Base-by-base conservation (phyloP, 2,329 filamentous ascomycete genomes). In the Curvularia eragrostidis region DNA sequence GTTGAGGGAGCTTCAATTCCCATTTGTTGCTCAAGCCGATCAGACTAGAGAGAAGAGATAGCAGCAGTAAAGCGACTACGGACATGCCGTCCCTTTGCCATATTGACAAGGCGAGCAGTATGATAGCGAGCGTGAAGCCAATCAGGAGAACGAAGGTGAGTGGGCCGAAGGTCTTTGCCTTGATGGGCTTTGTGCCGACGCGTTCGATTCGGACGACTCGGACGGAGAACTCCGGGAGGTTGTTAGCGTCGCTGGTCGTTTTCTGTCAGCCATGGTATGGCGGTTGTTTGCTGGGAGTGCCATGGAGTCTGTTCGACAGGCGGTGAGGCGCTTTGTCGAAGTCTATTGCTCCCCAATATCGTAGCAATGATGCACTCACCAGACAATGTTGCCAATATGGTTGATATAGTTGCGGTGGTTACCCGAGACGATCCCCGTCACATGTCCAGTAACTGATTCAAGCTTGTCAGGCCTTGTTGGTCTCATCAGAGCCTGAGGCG, bases 11-110 rank as follows among this genome's bases (percentile, higher is more conserved):
- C 34, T 73, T 65, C 5, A 84, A 72, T 3, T 61, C 74, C 82
- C 82, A 84, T 50, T 82, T 82, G 62, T 83, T 83, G 48, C 77
- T 79, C 26, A 79, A 60, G 7, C 82, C 82, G 32, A 83, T 80
- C 7, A 84, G 68, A 2, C 78, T 82, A 7, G 82, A 82, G 15
- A 85, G 75, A 5, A 80, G 65, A 3, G 82, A 83, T 5, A 85
- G 74, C 0, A 80, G 72, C 30, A 81, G 62, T 2, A 79, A 81
- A 2, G 82, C 80, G 9, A 84, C 58, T 19, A 84, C 67, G 3
- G 82, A 83, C 77, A 83, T 82, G 58, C 82, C 82, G 63, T 84
- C 82, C 2, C 77, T 65, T 30, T 76, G 75, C 39, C 72, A 70
- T 56, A 83, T 78, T 0, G 82, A 82, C 1, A 80, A 62, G 4